These are phyloP conservation scores for Monilinia fructigena DNA, from an alignment of 2,329 filamentous ascomycete genomes.

Conservation along the genomic window DNA sequence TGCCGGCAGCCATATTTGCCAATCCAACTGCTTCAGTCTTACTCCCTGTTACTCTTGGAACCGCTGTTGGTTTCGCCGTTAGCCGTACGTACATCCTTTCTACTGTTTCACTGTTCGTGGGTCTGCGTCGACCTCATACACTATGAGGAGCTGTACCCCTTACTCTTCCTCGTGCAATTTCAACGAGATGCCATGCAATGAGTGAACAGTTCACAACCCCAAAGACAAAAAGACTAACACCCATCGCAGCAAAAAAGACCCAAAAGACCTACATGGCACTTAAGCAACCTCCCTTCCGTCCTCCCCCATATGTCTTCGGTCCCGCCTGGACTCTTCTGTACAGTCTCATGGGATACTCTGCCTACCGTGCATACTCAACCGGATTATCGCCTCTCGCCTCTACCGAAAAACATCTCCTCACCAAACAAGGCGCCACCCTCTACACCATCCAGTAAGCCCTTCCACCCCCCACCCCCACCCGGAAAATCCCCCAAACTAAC, in stretches of 20 bases:
- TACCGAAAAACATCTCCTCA: conserved; percentile 38
- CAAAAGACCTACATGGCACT: conserved; percentile 63
- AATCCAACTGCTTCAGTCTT: conserved; percentile 72
- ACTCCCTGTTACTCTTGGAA: conserved; percentile 71
- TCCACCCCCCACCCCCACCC: not conserved
- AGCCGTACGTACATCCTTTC: conserved; percentile 52
- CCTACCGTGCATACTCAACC: conserved; percentile 70
- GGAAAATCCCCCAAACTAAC: not conserved
- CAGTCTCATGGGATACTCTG: conserved; percentile 82
- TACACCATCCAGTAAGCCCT: conserved; percentile 67
- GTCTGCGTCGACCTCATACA: not conserved
- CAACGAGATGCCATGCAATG: not conserved
- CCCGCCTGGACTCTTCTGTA: conserved; percentile 68
- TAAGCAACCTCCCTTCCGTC: conserved; percentile 64
- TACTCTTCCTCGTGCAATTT: not conserved
- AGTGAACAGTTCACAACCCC: no score
- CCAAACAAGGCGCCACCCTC: conserved; percentile 70
- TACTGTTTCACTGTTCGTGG: not conserved
- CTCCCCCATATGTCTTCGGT: conserved; percentile 61
- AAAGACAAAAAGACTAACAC: conserved; percentile 2
- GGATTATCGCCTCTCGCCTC: conserved; percentile 54
- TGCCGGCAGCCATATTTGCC: conserved; percentile 70
- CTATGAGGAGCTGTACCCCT: not conserved
- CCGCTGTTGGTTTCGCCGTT: conserved; percentile 68
- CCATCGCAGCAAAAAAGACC: conserved; percentile 52